Conservation (phyloP, 805 yeast species). For the Pichia ethanolica region DNA sequence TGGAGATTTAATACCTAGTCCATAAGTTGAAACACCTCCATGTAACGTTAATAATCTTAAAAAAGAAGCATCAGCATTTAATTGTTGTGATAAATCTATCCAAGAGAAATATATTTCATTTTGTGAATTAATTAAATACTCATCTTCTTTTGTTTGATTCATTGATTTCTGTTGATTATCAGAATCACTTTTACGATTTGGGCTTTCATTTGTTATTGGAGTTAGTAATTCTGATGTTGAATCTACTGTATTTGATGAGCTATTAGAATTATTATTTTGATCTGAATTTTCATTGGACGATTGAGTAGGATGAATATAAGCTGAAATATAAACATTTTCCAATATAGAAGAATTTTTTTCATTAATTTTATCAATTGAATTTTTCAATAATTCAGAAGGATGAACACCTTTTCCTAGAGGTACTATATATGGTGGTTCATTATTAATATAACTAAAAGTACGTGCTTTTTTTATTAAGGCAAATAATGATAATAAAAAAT, state of each 20-base stretch:
- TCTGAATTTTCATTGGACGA: background rate
- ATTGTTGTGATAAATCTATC: constrained; percentile 31
- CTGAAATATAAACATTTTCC: constrained; percentile 2
- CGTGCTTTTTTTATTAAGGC: constrained; percentile 22
- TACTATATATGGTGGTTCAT: constrained; percentile 26
- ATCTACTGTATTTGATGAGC: too few relatives aligned
- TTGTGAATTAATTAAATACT: background rate
- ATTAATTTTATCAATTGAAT: constrained; percentile 15
- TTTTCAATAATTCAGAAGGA: constrained; percentile 24
- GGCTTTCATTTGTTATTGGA: too few relatives aligned
- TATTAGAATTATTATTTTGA: background rate
- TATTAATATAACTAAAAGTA: constrained; percentile 21
- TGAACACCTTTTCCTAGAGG: constrained; percentile 24
- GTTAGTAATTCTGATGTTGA: too few relatives aligned
- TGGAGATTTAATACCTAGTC: constrained; percentile 21
- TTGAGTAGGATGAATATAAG: constrained; percentile 7
- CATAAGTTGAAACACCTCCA: constrained; percentile 18
- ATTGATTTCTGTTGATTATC: too few relatives aligned
- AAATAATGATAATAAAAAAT: constrained; percentile 8
- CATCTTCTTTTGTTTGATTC: background rate
- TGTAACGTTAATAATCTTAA: constrained; percentile 30
- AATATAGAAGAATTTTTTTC: constrained; percentile 12
- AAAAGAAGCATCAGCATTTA: constrained; percentile 33
- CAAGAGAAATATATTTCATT: constrained; percentile 29
- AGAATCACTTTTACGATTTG: too few relatives aligned